These are phyloP conservation scores for Penicillium crustosum DNA, from an alignment of 2,329 filamentous ascomycete genomes.

Conservation along the genomic window DNA sequence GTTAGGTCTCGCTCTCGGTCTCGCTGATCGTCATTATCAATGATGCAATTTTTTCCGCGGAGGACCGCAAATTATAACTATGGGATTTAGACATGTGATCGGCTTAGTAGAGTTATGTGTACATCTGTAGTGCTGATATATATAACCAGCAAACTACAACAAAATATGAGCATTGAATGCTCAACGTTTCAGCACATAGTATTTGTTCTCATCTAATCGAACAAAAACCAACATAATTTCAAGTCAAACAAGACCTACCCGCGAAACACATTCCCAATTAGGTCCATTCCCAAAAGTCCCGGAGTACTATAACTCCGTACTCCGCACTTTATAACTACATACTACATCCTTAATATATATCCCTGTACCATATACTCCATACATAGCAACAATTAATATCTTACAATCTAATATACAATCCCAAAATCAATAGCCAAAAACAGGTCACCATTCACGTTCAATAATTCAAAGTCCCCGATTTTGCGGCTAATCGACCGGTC, in stretches of 20 bases:
- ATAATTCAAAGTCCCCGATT: background rate
- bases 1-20: background rate
- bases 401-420: no score
- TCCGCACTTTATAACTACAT: background rate
- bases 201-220: background rate
- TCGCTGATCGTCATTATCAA: background rate
- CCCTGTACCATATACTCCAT: no score
- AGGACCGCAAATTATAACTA: background rate
- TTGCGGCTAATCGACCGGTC: constrained; percentile 11
- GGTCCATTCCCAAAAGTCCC: background rate
- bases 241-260: background rate
- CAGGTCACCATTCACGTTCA: background rate
- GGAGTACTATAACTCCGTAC: background rate
- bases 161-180: background rate
- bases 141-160: background rate
- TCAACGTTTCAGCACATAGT: background rate
- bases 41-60: background rate
- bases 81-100: background rate
- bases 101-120: background rate
- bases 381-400: background rate
- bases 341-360: background rate
- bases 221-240: background rate
- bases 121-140: background rate
- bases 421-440: background rate
- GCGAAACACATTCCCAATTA: background rate